Evolutionary conservation across 2,329 filamentous ascomycete genomes (phyloP), one percentile per base, ranked within the genome.

Genomic region (Aspergillus piperis): DNA sequence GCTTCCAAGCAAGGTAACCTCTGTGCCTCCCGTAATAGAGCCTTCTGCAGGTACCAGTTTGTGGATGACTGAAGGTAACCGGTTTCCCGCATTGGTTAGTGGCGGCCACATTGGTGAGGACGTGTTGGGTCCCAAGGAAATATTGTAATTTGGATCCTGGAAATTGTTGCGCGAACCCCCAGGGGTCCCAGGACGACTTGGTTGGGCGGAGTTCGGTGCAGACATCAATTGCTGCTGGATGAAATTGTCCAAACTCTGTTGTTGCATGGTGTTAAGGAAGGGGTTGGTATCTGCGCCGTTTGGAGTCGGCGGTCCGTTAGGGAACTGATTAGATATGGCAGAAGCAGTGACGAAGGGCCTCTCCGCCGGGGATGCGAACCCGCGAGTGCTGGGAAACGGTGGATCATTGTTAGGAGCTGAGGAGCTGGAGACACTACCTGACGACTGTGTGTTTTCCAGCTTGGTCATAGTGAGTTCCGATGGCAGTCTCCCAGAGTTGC

Each of bases 31-130:
- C 38, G 86, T 86, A 60, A 88, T 90, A 6, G 92, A 90, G 0
- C 92, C 92, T 74, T 96, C 90, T 30, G 84, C 84, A 0, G 93
- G 92, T 38, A 95, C 91, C 62, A 96, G 83, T 73, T 93, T 94
- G 72, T 91, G 88, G 21, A 96, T 94, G 17, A 85, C 84, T 1
- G 88, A 85, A 2, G 84, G 76, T 17, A 81, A 80, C 30, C 83
- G 78, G n/a, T 82, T 78, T 47, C 82, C 80, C 52, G 80, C 80
- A 58, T 83, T 77, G 7, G 74, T 76, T 27, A 86, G 72, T 27
- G 84, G 80, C 32, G 85, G 75, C 73, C 83, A 87, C 3, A 87
- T 69, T 54, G 78, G 77, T 64, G 77, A 82, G 6, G 79, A 75
- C 23, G 85, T 73, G 27, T 77, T 78, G 56, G 84, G 82, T 6